A percentile compares a stretch with the other conserved stretches of the same genome.
Conservation (phyloP, 208 protist species). For the Acanthamoeba healyi region DNA sequence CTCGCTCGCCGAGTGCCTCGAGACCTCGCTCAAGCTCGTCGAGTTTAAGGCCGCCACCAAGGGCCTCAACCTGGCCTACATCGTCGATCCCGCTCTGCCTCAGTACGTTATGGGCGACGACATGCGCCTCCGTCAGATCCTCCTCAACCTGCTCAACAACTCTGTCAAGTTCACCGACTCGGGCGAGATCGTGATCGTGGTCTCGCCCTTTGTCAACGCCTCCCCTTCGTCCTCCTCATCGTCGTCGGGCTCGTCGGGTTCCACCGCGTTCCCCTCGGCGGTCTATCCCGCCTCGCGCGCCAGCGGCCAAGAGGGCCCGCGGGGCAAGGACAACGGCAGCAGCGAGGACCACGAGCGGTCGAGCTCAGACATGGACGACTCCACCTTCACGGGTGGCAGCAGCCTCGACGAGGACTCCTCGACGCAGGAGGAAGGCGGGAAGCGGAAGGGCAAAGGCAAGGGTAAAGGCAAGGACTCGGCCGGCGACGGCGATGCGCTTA, state of each 20-base stretch:
- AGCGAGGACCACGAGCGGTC: constrained; percentile 29
- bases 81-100: neutral
- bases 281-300: neutral
- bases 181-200: constrained; percentile 34
- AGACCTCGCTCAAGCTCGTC: neutral
- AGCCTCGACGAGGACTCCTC: constrained; percentile 31
- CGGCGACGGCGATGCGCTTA: neutral
- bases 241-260: too few species aligned
- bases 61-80: constrained; percentile 11
- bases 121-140: constrained; percentile 1
- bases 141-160: constrained; percentile 50
- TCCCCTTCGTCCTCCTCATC: neutral
- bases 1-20: constrained; percentile 11
- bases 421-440: neutral
- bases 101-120: neutral
- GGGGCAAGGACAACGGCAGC: neutral
- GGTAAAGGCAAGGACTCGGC: neutral
- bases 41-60: neutral
- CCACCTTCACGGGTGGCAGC: constrained; percentile 3
- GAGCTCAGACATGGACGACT: constrained; percentile 20
- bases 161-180: constrained; percentile 17
- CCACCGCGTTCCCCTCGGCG: neutral
- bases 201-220: neutral
- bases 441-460: neutral
- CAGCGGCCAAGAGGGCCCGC: constrained; percentile 2